Evolutionary conservation across 225 moss, liverwort and hornwort species (phyloP).

Genomic region (Neckera pumila): DNA sequence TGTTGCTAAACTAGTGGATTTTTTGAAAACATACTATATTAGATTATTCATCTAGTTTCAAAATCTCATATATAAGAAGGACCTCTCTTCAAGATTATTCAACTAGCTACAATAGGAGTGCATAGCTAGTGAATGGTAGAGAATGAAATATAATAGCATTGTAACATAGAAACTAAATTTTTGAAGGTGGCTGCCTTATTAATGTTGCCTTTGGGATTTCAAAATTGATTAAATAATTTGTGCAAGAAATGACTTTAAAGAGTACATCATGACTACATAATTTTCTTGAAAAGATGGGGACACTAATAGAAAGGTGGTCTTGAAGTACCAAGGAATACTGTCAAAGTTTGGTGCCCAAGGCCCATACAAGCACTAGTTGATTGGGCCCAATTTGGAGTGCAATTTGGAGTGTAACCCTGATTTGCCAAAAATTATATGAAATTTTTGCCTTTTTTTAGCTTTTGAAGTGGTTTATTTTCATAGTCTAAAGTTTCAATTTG

Average conservation of each 20-base stretch:
- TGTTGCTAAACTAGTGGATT: not conserved
- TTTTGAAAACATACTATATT: not conserved
- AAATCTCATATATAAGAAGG: not conserved
- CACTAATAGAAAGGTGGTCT: not conserved
- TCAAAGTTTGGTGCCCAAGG: accelerated
- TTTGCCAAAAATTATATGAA: accelerated
- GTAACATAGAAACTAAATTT: not conserved
- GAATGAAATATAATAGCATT: not conserved
- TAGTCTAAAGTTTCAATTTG: not conserved
- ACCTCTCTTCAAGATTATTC: not conserved
- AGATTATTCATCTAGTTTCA: not conserved
- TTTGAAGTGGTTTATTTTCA: not conserved
- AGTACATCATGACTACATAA: not conserved
- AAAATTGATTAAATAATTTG: not conserved
- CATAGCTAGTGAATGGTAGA: not conserved
- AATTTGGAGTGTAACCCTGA: accelerated
- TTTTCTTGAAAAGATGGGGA: not conserved
- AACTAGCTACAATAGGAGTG: not conserved
- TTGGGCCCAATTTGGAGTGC: not conserved
- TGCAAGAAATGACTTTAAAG: not conserved
- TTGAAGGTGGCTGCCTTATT: no score
- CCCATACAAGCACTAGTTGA: accelerated
- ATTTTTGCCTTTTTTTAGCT: accelerated
- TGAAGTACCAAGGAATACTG: accelerated
- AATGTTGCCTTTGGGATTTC: not conserved